Evolutionary conservation across 805 yeast genomes (phyloP).

Genomic region (Ogataea philodendri): DNA sequence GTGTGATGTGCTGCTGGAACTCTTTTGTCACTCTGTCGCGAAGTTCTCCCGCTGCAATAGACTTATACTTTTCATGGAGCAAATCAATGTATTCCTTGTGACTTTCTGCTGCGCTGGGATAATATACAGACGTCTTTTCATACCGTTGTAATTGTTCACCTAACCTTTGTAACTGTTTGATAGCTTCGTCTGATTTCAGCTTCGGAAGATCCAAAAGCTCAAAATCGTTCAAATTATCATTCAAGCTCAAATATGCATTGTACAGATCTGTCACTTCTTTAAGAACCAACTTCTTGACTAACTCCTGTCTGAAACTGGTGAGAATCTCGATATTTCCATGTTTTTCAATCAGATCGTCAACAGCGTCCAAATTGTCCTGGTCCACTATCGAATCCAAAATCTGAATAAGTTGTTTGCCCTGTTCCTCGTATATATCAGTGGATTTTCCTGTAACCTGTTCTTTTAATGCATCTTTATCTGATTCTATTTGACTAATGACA

Average conservation of each 20-base stretch:
- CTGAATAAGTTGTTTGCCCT: slow-evolving; percentile 3
- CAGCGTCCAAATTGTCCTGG: slow-evolving; percentile 5
- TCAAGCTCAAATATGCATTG: slow-evolving; percentile 6
- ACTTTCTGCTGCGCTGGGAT: slow-evolving; percentile 1
- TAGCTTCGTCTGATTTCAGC: slow-evolving; percentile 2
- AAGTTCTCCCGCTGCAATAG: slow-evolving; percentile 1
- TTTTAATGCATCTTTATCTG: slow-evolving; percentile 6
- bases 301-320: slow-evolving; percentile 10
- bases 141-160: slow-evolving; percentile 18
- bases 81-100: slow-evolving; percentile 5
- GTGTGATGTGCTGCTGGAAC: background rate
- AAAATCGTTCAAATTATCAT: slow-evolving; percentile 13
- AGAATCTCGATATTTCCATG: slow-evolving; percentile 24
- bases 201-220: slow-evolving; percentile 10
- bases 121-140: slow-evolving; percentile 25
- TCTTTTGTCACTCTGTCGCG: background rate
- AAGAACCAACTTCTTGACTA: slow-evolving; percentile 15
- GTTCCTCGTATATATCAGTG: background rate
- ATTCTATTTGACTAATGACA: slow-evolving; percentile 30
- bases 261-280: slow-evolving; percentile 10
- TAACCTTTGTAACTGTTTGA: slow-evolving; percentile 4
- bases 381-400: slow-evolving; percentile 4
- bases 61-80: slow-evolving; percentile 2
- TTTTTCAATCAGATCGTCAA: slow-evolving; percentile 18
- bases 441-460: background rate